Evolutionary conservation across 148 eudicot species (phyloP).

Genomic region (Rhododendron ferrugineum): DNA sequence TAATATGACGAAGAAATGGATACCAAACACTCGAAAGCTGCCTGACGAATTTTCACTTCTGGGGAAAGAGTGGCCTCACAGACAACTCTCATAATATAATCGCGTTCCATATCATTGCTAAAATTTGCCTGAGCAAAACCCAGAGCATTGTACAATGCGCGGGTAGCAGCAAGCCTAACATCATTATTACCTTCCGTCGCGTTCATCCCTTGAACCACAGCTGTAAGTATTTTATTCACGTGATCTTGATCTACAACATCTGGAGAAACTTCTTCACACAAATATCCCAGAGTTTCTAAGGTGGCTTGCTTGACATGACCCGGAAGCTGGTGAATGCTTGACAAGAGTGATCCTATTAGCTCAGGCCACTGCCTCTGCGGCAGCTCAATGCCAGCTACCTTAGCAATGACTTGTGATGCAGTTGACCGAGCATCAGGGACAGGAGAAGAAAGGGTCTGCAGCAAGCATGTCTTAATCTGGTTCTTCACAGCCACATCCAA

Average conservation of each 20-base stretch:
- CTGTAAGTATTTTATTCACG: slow-evolving; percentile 92
- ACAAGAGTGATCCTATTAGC: slow-evolving; percentile 59
- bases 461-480: slow-evolving; percentile 75
- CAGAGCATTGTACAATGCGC: slow-evolving; percentile 81
- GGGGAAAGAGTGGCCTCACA: slow-evolving; percentile 82
- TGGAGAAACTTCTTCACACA: slow-evolving; percentile 94
- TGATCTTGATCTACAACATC: slow-evolving; percentile 92
- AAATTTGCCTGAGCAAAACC: slow-evolving; percentile 95
- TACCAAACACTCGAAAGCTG: slow-evolving; percentile 92
- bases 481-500: slow-evolving; percentile 66
- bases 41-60: slow-evolving; percentile 85
- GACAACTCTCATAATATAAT: slow-evolving; percentile 89
- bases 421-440: slow-evolving; percentile 86
- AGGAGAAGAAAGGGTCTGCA: slow-evolving; percentile 76
- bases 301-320: slow-evolving; percentile 93
- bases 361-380: slow-evolving; percentile 98
- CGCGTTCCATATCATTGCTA: slow-evolving; percentile 86
- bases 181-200: slow-evolving; percentile 52
- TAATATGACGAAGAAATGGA: slow-evolving; percentile 84
- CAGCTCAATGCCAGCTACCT: slow-evolving; percentile 91
- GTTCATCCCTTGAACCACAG: slow-evolving; percentile 89
- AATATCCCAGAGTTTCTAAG: slow-evolving; percentile 82
- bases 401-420: slow-evolving; percentile 94
- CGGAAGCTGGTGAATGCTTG: slow-evolving; percentile 77
- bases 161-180: slow-evolving; percentile 91